Evolutionary conservation across 2,329 filamentous ascomycete species (phyloP), one percentile per base, ranked within the genome.

Genomic region (Fusarium miscanthi): DNA sequence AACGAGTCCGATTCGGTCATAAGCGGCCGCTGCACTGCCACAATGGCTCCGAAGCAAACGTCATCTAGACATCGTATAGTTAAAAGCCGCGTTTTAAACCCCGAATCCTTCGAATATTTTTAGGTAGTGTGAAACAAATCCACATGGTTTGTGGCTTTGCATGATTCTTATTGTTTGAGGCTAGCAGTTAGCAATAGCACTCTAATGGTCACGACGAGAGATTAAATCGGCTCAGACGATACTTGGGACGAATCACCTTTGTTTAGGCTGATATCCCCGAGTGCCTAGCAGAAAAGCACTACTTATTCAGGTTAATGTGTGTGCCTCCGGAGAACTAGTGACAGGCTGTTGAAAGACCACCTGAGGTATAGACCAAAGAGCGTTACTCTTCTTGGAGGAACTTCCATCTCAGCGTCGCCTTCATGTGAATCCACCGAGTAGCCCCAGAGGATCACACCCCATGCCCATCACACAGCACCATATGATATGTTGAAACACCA

Each of bases 1-100:
- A 56, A 30, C 30, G 45, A 31, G 0, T 14, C 27, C 12, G n/a
- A 16, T 9, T n/a, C 12, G 2, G 25, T 17, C n/a, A 33, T 14
- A 25, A 56, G 53, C 53, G 40, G 53, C 27, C 53, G 38, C 19
- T 57, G 8, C 53, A 48, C 40, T 57, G 53, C 53, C 53, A 35
- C 53, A 19, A 52, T 23, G 8, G 4, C 13, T 6, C 14, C 12
- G 8, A 7, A 33, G 16, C 6, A 35, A 4, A 25, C 30, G 19
- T 35, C n/a, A 46, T 35, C 40, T 25, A 27, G 1, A 23, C 23
- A 46, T 56, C 38, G 53, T 56, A 35, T 48, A 48, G 2, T 16
- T 35, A 27, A 31, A 45, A 35, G 3, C 21, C 51, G 21, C 37
- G 14, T 27, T 40, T 30, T 30, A 23, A 23, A 31, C 5, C 23